A percentile compares a stretch with the other conserved stretches of the same genome.
Conservation (phyloP, 2,329 filamentous ascomycete species). For the Fusarium pilosicola region DNA sequence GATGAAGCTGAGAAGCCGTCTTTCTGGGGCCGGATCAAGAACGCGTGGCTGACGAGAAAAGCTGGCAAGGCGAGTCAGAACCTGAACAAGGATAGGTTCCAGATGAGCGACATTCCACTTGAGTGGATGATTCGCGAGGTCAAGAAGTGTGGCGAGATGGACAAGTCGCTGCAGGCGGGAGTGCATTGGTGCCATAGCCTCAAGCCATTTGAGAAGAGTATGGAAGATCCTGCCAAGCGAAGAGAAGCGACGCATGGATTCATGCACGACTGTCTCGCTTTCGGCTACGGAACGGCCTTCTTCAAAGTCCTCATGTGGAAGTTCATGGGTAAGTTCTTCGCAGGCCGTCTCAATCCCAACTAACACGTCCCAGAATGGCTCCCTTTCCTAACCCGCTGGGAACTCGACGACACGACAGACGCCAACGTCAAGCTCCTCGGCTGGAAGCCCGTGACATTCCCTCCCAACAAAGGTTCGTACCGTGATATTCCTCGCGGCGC, state of each 20-base stretch:
- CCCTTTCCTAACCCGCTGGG: slow-evolving; percentile 54
- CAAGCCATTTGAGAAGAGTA: slow-evolving; percentile 47
- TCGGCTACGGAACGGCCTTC: slow-evolving; percentile 51
- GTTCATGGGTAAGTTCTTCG: slow-evolving; percentile 51
- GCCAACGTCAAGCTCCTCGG: slow-evolving; percentile 29
- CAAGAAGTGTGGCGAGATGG: slow-evolving; percentile 49
- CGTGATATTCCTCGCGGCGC: slow-evolving; percentile 54
- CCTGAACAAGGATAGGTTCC: slow-evolving; percentile 48
- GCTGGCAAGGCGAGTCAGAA: slow-evolving; percentile 46
- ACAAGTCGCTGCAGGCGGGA: slow-evolving; percentile 39
- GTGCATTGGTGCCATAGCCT: slow-evolving; percentile 51
- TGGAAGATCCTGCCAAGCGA: slow-evolving; percentile 42
- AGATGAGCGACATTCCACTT: slow-evolving; percentile 61
- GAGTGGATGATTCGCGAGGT: slow-evolving; percentile 65
- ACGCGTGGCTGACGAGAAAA: slow-evolving; percentile 50
- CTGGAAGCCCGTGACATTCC: slow-evolving; percentile 47
- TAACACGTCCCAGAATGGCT: slow-evolving; percentile 48
- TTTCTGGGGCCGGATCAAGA: slow-evolving; percentile 50
- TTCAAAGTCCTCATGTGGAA: slow-evolving; percentile 55
- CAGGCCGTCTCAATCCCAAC: neutral
- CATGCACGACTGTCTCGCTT: slow-evolving; percentile 53
- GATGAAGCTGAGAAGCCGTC: slow-evolving; percentile 41
- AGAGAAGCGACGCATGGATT: slow-evolving; percentile 47
- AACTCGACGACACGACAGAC: slow-evolving; percentile 42
- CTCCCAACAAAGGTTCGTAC: slow-evolving; percentile 49